phyloP scores from a whole-genome alignment of 2,329 filamentous ascomycete genomes.

The Colletotrichum viniferum region DNA sequence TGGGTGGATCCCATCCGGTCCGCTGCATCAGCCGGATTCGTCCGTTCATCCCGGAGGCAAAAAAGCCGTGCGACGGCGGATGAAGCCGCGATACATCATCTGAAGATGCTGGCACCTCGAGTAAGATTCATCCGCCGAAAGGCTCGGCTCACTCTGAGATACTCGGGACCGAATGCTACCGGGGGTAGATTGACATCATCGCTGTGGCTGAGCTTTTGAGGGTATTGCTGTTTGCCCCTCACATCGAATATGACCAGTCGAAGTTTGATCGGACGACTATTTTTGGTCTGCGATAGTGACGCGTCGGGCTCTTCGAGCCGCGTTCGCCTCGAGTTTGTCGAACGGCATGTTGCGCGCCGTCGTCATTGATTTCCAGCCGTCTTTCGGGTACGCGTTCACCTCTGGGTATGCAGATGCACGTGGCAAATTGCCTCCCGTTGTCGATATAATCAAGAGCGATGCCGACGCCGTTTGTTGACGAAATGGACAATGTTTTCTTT shows the following conservation, averaged over 20 bases:
- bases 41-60: not conserved
- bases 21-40: not conserved
- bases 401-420: not conserved
- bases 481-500: not conserved
- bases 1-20: not conserved
- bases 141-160: not conserved
- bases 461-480: not conserved
- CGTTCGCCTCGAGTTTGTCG: not conserved
- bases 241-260: not conserved
- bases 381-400: not conserved
- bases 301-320: not conserved
- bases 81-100: slow-evolving; percentile 6
- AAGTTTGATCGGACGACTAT: not conserved
- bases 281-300: not conserved
- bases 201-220: not conserved
- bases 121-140: not conserved
- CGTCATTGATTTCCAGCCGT: not conserved
- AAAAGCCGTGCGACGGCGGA: not conserved
- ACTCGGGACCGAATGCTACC: slow-evolving; percentile 6
- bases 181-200: not conserved
- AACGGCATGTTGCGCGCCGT: not conserved
- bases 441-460: not conserved
- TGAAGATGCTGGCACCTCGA: not conserved
- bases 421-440: not conserved
- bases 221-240: not conserved